Evolutionary conservation across 1,139 yeast genomes (phyloP), one percentile per base, ranked within the genome.

Genomic region (Barnettozyma hawaiiensis): DNA sequence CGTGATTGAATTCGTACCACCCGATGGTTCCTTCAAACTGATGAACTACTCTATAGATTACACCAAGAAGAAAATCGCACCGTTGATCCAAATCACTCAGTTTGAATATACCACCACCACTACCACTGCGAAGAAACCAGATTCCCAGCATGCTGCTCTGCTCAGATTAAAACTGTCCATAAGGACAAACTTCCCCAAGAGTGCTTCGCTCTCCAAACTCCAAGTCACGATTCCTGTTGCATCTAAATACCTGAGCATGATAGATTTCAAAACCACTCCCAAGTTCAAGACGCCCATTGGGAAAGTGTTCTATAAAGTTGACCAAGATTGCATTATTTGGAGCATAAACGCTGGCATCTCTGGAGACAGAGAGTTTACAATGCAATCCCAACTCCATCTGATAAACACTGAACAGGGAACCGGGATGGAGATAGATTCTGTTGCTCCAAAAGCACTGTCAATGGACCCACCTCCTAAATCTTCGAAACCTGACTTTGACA

Each of bases 1-100:
- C 40, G 70, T 74, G 39, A 78, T 84, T 37, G 74, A 79, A 11
- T 84, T 85, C 54, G 74, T 81, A 27, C 94, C 95, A 8, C 94
- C 92, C 3, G 95, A 84, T 64, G 92, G 90, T 0, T 78, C 76
- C 48, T 83, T 84, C 58, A 70, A 74, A 18, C 68, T 85, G 31
- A 75, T 80, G 46, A 71, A 76, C 14, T 77, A 69, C 39, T 60
- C 64, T 35, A 43, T 67, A n/a, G 49, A 47, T 14, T 42, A 31
- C 28, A 43, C 53, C 11, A 46, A 46, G 18, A 40, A 51, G 5
- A 29, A 40, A 29, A 14, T 26, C 2, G 27, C 24, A 10, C 45
- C 45, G 26, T 7, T 31, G 15, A 18, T 42, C 11, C 41, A 42
- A 19, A 26, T 42, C 23, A 20, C 35, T 2, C 41, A 42, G 14